Percentiles rank a stretch among this genome's conserved stretches.
Evolutionary conservation across 192 early-diverging fungal genomes (phyloP).

Genomic region (Phlyctochytrium arcticum): DNA sequence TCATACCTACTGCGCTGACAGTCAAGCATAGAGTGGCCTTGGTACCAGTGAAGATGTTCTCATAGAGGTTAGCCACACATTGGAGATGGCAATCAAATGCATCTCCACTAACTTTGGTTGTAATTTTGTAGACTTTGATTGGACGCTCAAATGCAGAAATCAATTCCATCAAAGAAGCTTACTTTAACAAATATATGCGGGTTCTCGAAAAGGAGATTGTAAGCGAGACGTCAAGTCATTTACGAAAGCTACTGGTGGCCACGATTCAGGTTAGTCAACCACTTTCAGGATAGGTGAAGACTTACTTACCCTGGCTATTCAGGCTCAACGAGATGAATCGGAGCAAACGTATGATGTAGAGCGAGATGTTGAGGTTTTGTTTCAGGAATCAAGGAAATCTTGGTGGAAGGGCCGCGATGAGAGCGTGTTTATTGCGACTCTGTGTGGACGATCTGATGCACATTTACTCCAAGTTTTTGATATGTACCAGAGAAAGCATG

Average conservation of each 20-base stretch:
- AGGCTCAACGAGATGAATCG: constrained; percentile 6
- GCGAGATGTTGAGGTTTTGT: constrained; percentile 9
- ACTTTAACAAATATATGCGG: constrained; percentile 8
- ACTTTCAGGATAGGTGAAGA: no score
- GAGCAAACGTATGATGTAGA: constrained; percentile 6
- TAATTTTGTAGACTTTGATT: neutral
- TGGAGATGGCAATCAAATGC: no score
- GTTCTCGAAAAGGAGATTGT: constrained; percentile 3
- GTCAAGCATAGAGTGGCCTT: neutral
- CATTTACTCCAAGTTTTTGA: constrained; percentile 9
- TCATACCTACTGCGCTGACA: neutral
- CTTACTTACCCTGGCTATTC: neutral
- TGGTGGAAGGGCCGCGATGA: neutral
- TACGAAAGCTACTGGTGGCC: constrained; percentile 3
- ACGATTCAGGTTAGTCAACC: neutral
- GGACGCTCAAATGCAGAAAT: constrained; percentile 23
- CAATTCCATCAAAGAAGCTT: constrained; percentile 10
- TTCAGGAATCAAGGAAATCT: constrained; percentile 9
- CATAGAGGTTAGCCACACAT: constrained; percentile 9
- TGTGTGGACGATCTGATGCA: constrained; percentile 10
- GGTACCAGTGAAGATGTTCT: constrained; percentile 12
- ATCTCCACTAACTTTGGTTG: no score
- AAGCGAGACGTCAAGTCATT: neutral
- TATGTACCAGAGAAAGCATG: constrained; percentile 14
- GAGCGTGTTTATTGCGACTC: constrained; percentile 1